These are phyloP conservation scores for Physcomitrellopsis africana DNA, from an alignment of 225 moss, liverwort and hornwort species.

Conservation along the genomic window DNA sequence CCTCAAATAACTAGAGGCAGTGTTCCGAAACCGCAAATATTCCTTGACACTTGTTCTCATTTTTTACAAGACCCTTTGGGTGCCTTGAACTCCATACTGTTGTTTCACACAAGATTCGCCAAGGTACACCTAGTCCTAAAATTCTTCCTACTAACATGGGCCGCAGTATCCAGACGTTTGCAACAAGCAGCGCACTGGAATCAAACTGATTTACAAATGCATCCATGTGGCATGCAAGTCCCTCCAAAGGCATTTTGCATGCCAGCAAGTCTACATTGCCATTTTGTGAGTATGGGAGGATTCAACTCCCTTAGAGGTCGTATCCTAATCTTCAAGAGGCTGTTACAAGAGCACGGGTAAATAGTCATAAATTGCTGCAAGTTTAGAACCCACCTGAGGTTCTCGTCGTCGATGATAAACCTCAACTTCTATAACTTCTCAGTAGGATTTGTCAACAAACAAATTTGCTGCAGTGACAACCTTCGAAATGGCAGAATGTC, in stretches of 20 bases:
- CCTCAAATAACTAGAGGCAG: neutral
- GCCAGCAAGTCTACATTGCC: conserved; percentile 1
- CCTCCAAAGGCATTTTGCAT: neutral
- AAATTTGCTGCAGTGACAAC: conserved; percentile 26
- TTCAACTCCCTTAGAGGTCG: conserved; percentile 8
- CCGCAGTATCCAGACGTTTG: conserved; percentile 17
- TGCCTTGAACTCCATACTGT: conserved; percentile 23
- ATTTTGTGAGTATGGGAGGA: neutral
- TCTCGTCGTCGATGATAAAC: conserved; percentile 2
- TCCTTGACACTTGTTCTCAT: conserved; percentile 23
- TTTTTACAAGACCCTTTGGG: conserved; percentile 38
- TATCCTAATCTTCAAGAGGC: conserved; percentile 21
- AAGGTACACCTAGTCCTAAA: conserved; percentile 24
- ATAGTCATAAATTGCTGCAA: neutral
- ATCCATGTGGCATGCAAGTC: conserved; percentile 7
- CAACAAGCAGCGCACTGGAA: neutral
- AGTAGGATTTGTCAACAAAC: conserved; percentile 6
- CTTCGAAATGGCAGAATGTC: conserved; percentile 27
- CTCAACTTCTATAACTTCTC: conserved; percentile 6
- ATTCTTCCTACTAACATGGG: conserved; percentile 22
- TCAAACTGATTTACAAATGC: conserved; percentile 21
- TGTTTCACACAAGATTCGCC: conserved; percentile 24
- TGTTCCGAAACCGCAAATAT: conserved; percentile 31
- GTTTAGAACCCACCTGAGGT: conserved; percentile 11
- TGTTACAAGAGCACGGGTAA: conserved; percentile 22